Evolutionary conservation across 208 protist species (phyloP), one percentile per base, ranked within the genome.

Genomic region (Lotmaria passim): DNA sequence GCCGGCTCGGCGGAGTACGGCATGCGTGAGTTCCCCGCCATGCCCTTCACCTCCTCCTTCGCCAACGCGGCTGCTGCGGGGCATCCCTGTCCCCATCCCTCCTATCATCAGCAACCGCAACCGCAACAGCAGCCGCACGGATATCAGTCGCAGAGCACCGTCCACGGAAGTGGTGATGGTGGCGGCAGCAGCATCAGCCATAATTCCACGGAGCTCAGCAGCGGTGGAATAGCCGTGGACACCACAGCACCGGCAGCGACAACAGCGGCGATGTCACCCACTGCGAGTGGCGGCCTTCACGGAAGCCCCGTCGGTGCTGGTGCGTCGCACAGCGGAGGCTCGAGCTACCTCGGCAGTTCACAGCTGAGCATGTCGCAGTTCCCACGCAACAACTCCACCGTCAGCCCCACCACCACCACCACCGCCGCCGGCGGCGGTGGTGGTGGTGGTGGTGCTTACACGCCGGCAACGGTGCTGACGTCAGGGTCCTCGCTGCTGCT

Each of bases 321-420:
- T n/a, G 47, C 48, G 4, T 61, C 65, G 39, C 65, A 48, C 43
- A 62, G 65, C 28, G 38, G 39, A 15, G 39, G 36, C 5, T 62
- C 65, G 15, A 70, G 53, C 65, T 33, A 44, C 44, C 33, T 30
- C n/a, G 53, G 65, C 65, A 70, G 65, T 43, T 41, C 65, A 19
- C 65, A 62, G n/a, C 51, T 62, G 8, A 70, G 65, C 41, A 38
- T 55, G 31, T 53, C 3, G 38, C 53, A 39, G 36, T 34, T 31
- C 36, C 46, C 44, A 31, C 50, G 46, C 36, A 38, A 41, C 28
- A 19, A 11, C 41, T 38, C 39, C 19, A 63, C 17, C 39, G 51
- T 10, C 23, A 57, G 52, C n/a, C 52, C 31, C 8, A 36, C 36
- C 6, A 58, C n/a, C n/a, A n/a, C n/a, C n/a, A n/a, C n/a, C n/a